Conservation (phyloP, 495 filamentous ascomycete species). For the Geoglossum glabrum region DNA sequence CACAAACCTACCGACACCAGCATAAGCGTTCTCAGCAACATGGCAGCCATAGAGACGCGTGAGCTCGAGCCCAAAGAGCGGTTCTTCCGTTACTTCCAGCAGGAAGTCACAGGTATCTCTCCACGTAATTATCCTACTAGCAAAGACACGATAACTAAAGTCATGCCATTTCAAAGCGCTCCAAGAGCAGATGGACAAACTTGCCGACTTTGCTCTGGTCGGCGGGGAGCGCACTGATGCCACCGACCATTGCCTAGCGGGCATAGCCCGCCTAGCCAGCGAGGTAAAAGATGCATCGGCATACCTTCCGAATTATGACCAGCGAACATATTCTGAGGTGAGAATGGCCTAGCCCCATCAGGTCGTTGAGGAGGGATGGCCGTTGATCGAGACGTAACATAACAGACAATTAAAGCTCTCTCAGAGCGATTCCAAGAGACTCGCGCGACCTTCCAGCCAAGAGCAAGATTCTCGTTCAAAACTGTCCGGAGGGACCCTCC, state of each 20-base stretch:
- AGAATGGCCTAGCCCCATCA: not conserved
- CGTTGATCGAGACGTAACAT: not conserved
- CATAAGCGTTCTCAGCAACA: not conserved
- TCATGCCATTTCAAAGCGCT: conserved; percentile 22
- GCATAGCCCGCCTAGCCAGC: conserved; percentile 43
- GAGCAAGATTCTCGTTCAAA: conserved; percentile 56
- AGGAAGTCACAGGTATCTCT: conserved; percentile 41
- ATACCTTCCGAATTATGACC: conserved; percentile 57
- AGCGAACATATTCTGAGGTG: conserved; percentile 53
- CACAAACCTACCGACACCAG: not conserved
- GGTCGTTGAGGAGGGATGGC: not conserved
- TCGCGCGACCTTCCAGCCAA: conserved; percentile 37
- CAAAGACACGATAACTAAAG: not conserved
- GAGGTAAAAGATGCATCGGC: conserved; percentile 47
- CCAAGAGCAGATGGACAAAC: conserved; percentile 38
- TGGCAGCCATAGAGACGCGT: not conserved
- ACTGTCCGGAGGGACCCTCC: conserved; percentile 34
- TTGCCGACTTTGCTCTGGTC: conserved; percentile 28
- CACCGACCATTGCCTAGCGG: conserved; percentile 44
- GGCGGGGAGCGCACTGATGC: conserved; percentile 35
- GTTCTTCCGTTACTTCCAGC: conserved; percentile 64
- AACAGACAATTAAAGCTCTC: conserved; percentile 46
- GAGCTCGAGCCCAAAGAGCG: conserved; percentile 40
- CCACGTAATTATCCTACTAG: not conserved
- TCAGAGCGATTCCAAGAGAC: conserved; percentile 41